Evolutionary conservation across 2,329 filamentous ascomycete species (phyloP), one percentile per base, ranked within the genome.

Genomic region (Sphaerulina vaccinii): DNA sequence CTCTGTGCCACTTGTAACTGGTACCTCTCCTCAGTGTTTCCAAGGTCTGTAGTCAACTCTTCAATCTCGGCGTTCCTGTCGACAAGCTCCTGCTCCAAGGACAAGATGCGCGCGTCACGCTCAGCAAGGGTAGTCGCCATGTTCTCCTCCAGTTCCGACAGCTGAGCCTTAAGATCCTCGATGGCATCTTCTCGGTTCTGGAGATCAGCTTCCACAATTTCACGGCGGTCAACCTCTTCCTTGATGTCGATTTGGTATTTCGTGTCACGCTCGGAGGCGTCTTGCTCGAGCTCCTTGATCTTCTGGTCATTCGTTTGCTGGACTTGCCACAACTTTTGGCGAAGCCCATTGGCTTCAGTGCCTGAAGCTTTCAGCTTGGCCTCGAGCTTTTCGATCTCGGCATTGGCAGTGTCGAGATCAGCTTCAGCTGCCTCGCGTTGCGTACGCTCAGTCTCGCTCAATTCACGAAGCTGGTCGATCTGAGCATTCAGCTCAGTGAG

Each of bases 341-440:
- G 73, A 21, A 78, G 68, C 57, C 75, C 69, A 24, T 78, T 76
- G n/a, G 73, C 73, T 53, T 75, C 68, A 13, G 71, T 63, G 35
- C 75, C 74, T n/a, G 66, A 61, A 16, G 70, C 65, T 18, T 70
- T 68, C 4, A 77, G 60, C 48, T 70, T 70, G 19, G 65, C 46
- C 16, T 73, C 68, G 18, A 76, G 66, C 5, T 69, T 68, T 4
- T 69, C 70, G 37, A 77, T 70, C 48, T 71, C 62, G 6, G 63
- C 65, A 47, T 73, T 71, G 19, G 69, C 68, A 9, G 71, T 68
- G 27, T 77, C 73, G 1, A 77, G 66, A 19, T 70, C 70, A 8
- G 61, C 61, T 58, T 77, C 72, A 3, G 72, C 73, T 16, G 68
- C 64, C 52, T 76, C 71, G 23, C 72, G 73, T 59, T 77, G 72